phyloP scores from a whole-genome alignment of 108 stramenopile genomes.

The Skeletonema menzelii region DNA sequence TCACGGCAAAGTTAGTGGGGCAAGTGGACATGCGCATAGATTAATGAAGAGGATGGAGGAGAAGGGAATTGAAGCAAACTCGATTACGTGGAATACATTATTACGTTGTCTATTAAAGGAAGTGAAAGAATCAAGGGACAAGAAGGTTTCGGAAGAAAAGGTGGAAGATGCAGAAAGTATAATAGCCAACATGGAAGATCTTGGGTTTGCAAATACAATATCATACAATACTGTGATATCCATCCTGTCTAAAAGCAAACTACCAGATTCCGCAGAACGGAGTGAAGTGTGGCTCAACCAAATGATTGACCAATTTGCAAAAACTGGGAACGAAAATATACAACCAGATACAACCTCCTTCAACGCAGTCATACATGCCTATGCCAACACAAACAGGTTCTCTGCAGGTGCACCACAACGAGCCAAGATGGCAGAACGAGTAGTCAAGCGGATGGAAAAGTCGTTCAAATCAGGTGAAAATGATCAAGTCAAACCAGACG shows the following conservation, averaged over 20 bases:
- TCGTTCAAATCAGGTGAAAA: conserved; percentile 42
- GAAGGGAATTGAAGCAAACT: conserved; percentile 23
- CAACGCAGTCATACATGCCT: conserved; percentile 60
- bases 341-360: conserved; percentile 70
- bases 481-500: conserved; percentile 52
- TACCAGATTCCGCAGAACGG: conserved; percentile 37
- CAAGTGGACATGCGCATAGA: conserved; percentile 26
- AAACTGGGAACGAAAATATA: conserved; percentile 18
- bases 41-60: conserved; percentile 28
- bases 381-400: conserved; percentile 45
- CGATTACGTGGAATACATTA: conserved; percentile 33
- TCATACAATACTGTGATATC: conserved; percentile 71
- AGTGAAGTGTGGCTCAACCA: conserved; percentile 57
- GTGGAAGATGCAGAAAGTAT: conserved; percentile 27
- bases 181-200: conserved; percentile 28
- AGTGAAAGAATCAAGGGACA: conserved; percentile 5
- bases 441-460: conserved; percentile 57
- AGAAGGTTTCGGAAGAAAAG: conserved; percentile 6
- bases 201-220: conserved; percentile 24
- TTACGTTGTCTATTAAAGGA: conserved; percentile 33
- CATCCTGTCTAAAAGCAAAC: conserved; percentile 44
- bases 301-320: conserved; percentile 37
- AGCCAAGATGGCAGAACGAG: conserved; percentile 54
- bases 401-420: conserved; percentile 9
- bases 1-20: conserved; percentile 18